phyloP scores from a whole-genome alignment of 2,329 filamentous ascomycete species.

The Hirsutella thompsonii region DNA sequence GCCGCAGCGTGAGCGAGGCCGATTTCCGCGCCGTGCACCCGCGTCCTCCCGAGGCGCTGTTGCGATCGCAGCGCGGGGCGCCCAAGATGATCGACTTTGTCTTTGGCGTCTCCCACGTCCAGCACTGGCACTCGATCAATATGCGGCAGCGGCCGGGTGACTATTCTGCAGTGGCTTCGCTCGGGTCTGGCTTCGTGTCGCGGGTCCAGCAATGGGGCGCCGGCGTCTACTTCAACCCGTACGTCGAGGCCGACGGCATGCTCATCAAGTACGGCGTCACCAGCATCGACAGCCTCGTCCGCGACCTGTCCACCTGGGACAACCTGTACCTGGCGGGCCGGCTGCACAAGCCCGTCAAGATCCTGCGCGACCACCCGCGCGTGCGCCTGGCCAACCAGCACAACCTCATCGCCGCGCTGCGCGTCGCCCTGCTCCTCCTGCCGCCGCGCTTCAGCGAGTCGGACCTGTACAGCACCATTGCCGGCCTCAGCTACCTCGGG shows the following conservation, averaged over 20 bases:
- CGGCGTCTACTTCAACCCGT: conserved; percentile 96
- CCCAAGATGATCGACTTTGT: conserved; percentile 99
- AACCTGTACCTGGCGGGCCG: conserved; percentile 93
- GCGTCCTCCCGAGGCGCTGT: conserved; percentile 65
- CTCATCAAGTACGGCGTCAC: conserved; percentile 98
- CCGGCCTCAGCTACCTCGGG: conserved; percentile 84
- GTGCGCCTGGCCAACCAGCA: conserved; percentile 92
- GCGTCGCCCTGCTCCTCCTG: conserved; percentile 77
- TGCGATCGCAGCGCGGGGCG: conserved; percentile 72
- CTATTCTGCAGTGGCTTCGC: conserved; percentile 72
- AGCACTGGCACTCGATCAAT: conserved; percentile 96
- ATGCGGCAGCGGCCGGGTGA: conserved; percentile 79
- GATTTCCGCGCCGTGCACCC: conserved; percentile 60
- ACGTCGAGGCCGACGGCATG: conserved; percentile 85
- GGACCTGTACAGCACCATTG: conserved; percentile 81
- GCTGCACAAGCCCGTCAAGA: conserved; percentile 95
- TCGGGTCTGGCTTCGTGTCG: conserved; percentile 78
- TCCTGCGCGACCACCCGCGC: conserved; percentile 82
- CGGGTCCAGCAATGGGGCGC: conserved; percentile 85
- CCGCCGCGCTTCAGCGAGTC: conserved; percentile 75
- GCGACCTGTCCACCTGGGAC: conserved; percentile 81
- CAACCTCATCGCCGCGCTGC: conserved; percentile 83
- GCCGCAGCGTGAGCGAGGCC: conserved; percentile 39
- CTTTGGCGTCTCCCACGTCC: conserved; percentile 83
- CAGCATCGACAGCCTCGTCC: conserved; percentile 78